Percentiles rank a stretch among this genome's conserved stretches.
These are phyloP conservation scores for Penicillium occitanis DNA, from an alignment of 2,329 filamentous ascomycete genomes.

Conservation along the genomic window DNA sequence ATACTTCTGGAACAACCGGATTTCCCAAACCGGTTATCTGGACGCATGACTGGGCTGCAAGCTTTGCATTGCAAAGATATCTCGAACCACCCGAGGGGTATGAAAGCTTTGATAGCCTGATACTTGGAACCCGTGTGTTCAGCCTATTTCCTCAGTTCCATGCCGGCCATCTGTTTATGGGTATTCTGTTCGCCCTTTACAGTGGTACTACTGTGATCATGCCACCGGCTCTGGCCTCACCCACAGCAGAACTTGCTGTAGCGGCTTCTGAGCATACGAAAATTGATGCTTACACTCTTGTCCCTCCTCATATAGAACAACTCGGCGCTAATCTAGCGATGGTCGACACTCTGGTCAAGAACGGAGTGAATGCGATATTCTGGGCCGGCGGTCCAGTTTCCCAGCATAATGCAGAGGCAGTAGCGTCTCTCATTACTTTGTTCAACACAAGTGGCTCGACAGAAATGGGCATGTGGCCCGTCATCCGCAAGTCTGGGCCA, in stretches of 20 bases:
- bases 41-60: conserved; percentile 24
- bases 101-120: conserved; percentile 14
- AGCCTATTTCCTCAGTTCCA: conserved; percentile 22
- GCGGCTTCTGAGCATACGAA: conserved; percentile 19
- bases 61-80: conserved; percentile 13
- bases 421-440: not conserved
- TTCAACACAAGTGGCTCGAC: conserved; percentile 14
- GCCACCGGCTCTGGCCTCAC: conserved; percentile 17
- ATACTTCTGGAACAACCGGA: conserved; percentile 19
- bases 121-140: conserved; percentile 18
- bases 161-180: conserved; percentile 17
- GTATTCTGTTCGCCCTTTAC: conserved; percentile 18
- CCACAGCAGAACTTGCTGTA: conserved; percentile 9
- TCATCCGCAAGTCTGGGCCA: conserved; percentile 13
- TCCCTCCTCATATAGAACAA: conserved; percentile 21
- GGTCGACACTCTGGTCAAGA: conserved; percentile 16
- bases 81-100: conserved; percentile 20
- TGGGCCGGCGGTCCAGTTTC: conserved; percentile 9
- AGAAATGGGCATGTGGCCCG: conserved; percentile 14
- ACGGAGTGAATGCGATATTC: conserved; percentile 3
- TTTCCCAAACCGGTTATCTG: conserved; percentile 17
- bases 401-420: not conserved
- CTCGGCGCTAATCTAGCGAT: conserved; percentile 20
- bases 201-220: conserved; percentile 19
- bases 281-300: conserved; percentile 16